Percentiles rank a stretch among this genome's conserved stretches.
These are phyloP conservation scores for Bipolaris gigantea DNA, from an alignment of 2,329 filamentous ascomycete genomes.

Conservation along the genomic window DNA sequence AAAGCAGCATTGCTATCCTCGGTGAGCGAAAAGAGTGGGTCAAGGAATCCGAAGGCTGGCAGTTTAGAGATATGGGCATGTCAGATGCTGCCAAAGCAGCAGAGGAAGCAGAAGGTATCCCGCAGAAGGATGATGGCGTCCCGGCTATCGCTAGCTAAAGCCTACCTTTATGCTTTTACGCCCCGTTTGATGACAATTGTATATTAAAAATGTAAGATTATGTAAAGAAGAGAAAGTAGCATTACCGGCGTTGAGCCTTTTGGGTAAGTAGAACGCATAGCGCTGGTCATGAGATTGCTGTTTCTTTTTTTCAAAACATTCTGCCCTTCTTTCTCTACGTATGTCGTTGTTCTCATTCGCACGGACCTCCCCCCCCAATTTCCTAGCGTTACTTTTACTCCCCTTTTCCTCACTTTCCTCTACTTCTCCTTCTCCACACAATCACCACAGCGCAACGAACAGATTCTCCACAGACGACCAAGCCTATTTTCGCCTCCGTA, in stretches of 20 bases:
- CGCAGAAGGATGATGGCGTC: conserved; percentile 23
- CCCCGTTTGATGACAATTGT: conserved; percentile 10
- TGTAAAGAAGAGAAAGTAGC: conserved; percentile 14
- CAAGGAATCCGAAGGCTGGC: conserved; percentile 65
- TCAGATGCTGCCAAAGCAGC: conserved; percentile 16
- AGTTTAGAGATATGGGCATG: conserved; percentile 72
- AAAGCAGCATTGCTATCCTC: conserved; percentile 71
- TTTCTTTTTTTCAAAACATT: conserved; percentile 1
- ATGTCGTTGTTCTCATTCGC: background rate
- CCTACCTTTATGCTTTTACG: background rate
- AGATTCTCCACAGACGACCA: conserved; percentile 32
- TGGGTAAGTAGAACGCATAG: conserved; percentile 21
- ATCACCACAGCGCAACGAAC: conserved; percentile 32
- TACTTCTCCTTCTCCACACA: conserved; percentile 5
- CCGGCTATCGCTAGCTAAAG: conserved; percentile 13
- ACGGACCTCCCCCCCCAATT: background rate
- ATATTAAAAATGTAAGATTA: conserved; percentile 20
- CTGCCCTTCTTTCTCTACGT: background rate
- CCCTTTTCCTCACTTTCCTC: background rate
- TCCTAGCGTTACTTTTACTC: background rate
- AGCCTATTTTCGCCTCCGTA: conserved; percentile 14
- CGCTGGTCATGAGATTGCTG: background rate
- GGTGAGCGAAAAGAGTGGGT: conserved; percentile 83
- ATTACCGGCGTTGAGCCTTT: conserved; percentile 8
- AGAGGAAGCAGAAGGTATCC: conserved; percentile 23